phyloP scores from a whole-genome alignment of 805 yeast species.

The Phaffomyces antillensis region DNA sequence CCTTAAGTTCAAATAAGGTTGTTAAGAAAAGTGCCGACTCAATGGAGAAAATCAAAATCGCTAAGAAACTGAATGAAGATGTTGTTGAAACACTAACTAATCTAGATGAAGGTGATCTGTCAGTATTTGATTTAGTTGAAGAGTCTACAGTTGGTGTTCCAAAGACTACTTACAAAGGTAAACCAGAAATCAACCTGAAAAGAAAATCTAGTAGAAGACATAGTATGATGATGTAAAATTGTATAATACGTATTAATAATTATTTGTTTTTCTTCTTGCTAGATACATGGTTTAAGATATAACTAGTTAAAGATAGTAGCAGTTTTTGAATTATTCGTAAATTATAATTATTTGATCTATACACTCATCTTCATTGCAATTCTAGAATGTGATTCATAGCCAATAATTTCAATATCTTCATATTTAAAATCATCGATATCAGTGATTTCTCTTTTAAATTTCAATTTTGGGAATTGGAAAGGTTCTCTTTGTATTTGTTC shows the following conservation, averaged over 20 bases:
- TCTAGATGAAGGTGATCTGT: conserved; percentile 16
- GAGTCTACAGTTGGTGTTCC: conserved; percentile 23
- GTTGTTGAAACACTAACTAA: background rate
- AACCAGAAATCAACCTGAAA: conserved; percentile 15
- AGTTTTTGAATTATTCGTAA: no score
- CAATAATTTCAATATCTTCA: conserved; percentile 80
- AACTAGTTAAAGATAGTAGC: no score
- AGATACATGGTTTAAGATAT: no score
- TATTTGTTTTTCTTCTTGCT: background rate
- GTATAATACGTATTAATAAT: background rate
- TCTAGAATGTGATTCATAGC: conserved; percentile 73
- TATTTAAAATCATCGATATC: conserved; percentile 80
- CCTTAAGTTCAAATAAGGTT: conserved; percentile 14
- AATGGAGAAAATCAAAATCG: conserved; percentile 1
- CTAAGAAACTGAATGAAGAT: conserved; percentile 2
- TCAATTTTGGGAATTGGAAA: conserved; percentile 69
- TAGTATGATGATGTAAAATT: conserved; percentile 14
- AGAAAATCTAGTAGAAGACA: conserved; percentile 20
- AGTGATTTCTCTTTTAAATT: conserved; percentile 57
- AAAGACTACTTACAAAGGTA: conserved; percentile 19
- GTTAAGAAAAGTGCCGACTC: conserved; percentile 5
- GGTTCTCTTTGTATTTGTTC: conserved; percentile 76
- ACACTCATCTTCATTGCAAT: conserved; percentile 98
- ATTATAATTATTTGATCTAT: conserved; percentile 25
- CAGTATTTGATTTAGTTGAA: conserved; percentile 25